phyloP scores from a whole-genome alignment of 2,329 filamentous ascomycete genomes.

The Cucurbitaria berberidis region DNA sequence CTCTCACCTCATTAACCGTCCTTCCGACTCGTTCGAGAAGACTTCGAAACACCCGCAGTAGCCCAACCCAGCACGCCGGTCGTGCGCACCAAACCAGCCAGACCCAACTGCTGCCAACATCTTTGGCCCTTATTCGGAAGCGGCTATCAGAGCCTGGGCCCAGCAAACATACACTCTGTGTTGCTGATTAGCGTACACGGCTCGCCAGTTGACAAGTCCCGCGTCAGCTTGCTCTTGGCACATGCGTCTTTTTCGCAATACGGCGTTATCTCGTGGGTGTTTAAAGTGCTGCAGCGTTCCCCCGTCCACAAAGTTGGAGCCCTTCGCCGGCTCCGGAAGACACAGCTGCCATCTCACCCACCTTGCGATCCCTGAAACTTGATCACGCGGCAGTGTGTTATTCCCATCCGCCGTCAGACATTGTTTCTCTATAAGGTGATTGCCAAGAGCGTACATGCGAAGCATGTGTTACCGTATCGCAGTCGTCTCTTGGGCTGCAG shows the following conservation, averaged over 20 bases:
- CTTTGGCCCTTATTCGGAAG: slow-evolving; percentile 4
- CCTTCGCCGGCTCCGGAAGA: background rate
- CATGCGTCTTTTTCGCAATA: slow-evolving; percentile 16
- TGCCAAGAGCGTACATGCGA: background rate
- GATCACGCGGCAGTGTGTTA: background rate
- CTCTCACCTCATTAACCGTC: background rate
- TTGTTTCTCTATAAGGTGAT: background rate
- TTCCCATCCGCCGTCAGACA: background rate
- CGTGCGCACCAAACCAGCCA: slow-evolving; percentile 17
- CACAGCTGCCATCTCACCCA: background rate
- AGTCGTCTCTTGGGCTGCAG: background rate
- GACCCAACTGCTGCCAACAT: slow-evolving; percentile 10
- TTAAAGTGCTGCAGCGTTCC: background rate
- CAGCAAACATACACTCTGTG: slow-evolving; percentile 10
- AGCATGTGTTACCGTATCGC: background rate
- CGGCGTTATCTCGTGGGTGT: slow-evolving; percentile 10
- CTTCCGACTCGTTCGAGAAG: slow-evolving; percentile 2
- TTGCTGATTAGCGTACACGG: slow-evolving; percentile 13
- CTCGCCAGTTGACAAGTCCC: slow-evolving; percentile 1
- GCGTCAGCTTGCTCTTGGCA: slow-evolving; percentile 10
- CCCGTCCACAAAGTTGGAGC: background rate
- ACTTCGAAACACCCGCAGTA: slow-evolving; percentile 6
- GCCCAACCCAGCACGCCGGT: slow-evolving; percentile 7
- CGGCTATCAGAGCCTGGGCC: slow-evolving; percentile 18
- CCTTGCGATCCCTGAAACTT: background rate